Evolutionary conservation across 495 filamentous ascomycete species (phyloP), one percentile per base, ranked within the genome.

Genomic region (Cercophora newfieldiana): DNA sequence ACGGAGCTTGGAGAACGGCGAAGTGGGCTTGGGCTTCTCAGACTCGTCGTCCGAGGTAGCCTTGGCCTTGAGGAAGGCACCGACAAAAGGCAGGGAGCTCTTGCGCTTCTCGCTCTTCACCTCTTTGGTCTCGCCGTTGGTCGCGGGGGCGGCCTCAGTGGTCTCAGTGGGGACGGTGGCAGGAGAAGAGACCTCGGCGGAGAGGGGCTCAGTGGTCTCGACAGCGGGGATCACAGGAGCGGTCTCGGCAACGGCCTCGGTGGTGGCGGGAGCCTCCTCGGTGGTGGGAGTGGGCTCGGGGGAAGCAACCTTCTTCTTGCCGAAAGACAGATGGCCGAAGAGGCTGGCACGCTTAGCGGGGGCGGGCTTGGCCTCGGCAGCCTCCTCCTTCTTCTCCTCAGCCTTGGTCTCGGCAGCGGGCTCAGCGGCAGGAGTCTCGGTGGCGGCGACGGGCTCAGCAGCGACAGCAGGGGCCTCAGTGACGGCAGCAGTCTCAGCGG

Each of bases 161-260:
- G 75, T 75, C 74, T 82, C 80, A 30, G 78, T 69, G 30, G 80
- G 76, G 61, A 71, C 78, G 31, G 79, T 74, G 44, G 80, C 77
- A 56, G 83, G 81, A 14, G 79, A 78, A 26, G 74, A 69, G 30
- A 83, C 82, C 50, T 81, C 77, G 47, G 80, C 65, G 0, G 79
- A 81, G n/a, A 85, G 75, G 49, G 84, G 83, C 75, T 82, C 81
- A 49, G 75, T 80, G 59, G 82, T 80, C 78, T 85, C 83, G n/a
- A 85, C 82, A 56, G 82, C 80, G 1, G 84, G 84, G 71, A 86
- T 85, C 67, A 85, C 83, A 8, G 84, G 84, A 26, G 84, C 84
- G 30, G 76, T 80, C 79, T 85, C 83, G 50, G 80, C 77, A 53
- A 83, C 82, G 10, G 81, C 70, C 76, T 85, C 83, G 31, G 78